These are phyloP conservation scores for Scleroderma bovista DNA, from an alignment of 768 basidiomycete genomes.

Conservation along the genomic window DNA sequence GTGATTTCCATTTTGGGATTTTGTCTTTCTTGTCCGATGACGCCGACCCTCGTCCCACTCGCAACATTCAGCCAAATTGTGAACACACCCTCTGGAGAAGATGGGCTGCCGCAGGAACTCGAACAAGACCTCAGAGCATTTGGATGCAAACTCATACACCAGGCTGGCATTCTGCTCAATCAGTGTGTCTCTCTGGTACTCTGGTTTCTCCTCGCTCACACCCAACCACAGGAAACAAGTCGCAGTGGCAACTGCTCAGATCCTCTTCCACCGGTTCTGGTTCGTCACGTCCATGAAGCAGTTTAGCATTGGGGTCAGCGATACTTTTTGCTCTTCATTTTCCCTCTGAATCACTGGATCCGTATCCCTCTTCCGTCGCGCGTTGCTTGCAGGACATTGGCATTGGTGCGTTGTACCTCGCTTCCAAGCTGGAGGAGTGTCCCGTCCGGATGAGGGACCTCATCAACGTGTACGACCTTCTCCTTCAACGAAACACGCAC, in stretches of 20 bases:
- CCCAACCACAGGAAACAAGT: constrained; percentile 73
- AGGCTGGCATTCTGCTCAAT: constrained; percentile 86
- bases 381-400: constrained; percentile 60
- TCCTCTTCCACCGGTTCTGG: constrained; percentile 96
- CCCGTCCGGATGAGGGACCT: constrained; percentile 89
- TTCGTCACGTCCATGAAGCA: constrained; percentile 92
- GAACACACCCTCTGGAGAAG: constrained; percentile 72
- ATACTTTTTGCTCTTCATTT: background rate
- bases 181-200: constrained; percentile 50
- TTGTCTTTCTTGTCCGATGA: constrained; percentile 26
- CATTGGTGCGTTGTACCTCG: constrained; percentile 84
- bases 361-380: constrained; percentile 8
- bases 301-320: constrained; percentile 83
- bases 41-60: constrained; percentile 64
- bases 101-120: constrained; percentile 74
- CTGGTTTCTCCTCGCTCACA: constrained; percentile 2
- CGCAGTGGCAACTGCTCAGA: constrained; percentile 93
- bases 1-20: constrained; percentile 1
- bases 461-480: constrained; percentile 88
- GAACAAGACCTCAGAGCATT: constrained; percentile 88
- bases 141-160: constrained; percentile 92
- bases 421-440: constrained; percentile 91
- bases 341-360: constrained; percentile 1
- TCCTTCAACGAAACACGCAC: constrained; percentile 71
- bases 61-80: constrained; percentile 77